A percentile compares a stretch with the other conserved stretches of the same genome.
phyloP scores from a whole-genome alignment of 1,284 basidiomycete genomes.

The Fomitiporia mediterranea region DNA sequence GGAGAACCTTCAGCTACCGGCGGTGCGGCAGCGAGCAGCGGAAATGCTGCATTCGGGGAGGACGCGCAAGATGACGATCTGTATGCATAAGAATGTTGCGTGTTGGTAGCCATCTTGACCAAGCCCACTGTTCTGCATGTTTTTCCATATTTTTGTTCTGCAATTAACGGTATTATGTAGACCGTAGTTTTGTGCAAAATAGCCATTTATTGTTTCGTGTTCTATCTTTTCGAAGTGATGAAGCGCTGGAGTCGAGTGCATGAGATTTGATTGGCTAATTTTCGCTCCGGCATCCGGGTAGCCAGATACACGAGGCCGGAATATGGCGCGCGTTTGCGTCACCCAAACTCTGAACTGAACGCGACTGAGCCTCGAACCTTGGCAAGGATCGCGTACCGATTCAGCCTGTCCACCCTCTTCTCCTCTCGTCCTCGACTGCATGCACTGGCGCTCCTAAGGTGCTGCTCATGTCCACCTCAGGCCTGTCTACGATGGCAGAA shows the following conservation, averaged over 20 bases:
- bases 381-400: no score
- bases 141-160: background rate
- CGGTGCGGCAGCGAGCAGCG: slow-evolving; percentile 41
- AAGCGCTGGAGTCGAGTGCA: no score
- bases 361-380: background rate
- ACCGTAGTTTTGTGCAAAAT: background rate
- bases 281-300: background rate
- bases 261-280: slow-evolving; percentile 2
- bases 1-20: slow-evolving; percentile 43
- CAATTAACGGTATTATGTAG: no score
- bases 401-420: background rate
- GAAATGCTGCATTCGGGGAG: slow-evolving; percentile 77
- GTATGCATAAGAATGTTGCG: slow-evolving; percentile 48
- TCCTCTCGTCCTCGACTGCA: background rate
- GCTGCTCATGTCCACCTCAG: background rate
- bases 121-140: background rate
- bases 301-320: background rate
- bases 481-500: background rate
- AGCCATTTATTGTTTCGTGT: background rate
- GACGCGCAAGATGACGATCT: slow-evolving; percentile 84
- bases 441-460: background rate
- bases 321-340: slow-evolving; percentile 1
- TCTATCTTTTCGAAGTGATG: no score
- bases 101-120: no score
- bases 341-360: background rate